Conservation (phyloP, 2,329 filamentous ascomycete species). For the Fusarium proliferatum region DNA sequence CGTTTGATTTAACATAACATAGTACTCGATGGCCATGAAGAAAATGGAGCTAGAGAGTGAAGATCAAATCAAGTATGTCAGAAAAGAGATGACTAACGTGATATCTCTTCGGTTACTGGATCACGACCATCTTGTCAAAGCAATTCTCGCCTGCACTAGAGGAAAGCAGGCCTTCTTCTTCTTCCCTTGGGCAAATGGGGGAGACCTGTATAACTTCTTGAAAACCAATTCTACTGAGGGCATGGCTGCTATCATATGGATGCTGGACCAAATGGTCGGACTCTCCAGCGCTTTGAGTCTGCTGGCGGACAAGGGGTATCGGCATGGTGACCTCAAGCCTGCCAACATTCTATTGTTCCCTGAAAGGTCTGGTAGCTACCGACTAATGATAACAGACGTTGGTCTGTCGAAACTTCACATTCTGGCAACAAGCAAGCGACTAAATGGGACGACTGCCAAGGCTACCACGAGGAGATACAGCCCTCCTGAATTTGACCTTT, state of each 20-base stretch:
- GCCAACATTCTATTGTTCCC: neutral
- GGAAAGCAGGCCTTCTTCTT: neutral
- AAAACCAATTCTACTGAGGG: neutral
- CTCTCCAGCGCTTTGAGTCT: neutral
- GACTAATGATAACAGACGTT: neutral
- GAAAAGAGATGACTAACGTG: neutral
- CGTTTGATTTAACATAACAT: neutral
- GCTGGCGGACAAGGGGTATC: neutral
- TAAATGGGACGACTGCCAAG: neutral
- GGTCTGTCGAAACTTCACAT: neutral
- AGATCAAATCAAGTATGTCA: neutral
- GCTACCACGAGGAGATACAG: neutral
- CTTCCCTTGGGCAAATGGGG: neutral
- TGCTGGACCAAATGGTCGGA: neutral
- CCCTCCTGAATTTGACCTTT: neutral
- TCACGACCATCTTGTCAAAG: neutral
- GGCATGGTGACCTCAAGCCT: neutral
- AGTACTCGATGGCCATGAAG: neutral
- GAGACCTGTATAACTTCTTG: neutral
- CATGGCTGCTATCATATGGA: neutral
- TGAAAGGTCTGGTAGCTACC: rapidly evolving
- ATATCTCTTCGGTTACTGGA: neutral
- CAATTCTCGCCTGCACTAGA: neutral
- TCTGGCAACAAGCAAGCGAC: neutral
- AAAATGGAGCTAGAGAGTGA: neutral